Base-by-base conservation (phyloP, 345 rosid genomes). In the Punica granatum region DNA sequence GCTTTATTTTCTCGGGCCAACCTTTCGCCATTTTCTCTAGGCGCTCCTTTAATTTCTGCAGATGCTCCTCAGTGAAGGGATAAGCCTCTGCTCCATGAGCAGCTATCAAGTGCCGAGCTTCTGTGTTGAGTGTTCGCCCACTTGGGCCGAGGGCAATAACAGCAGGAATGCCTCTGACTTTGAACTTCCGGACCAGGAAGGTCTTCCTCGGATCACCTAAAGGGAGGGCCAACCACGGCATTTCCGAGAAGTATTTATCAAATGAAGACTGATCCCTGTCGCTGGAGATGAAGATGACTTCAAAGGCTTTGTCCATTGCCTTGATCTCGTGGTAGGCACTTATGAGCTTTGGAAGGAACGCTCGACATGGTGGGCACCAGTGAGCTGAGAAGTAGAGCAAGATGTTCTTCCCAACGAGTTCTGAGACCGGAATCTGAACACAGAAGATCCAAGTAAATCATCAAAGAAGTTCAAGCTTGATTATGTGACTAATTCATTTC, bases 1-100 rank as follows among this genome's bases (percentile, higher is more conserved):
- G 75, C 75, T 83, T 85, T 76, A 89, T 63, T 65, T 84, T 88
- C 84, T 75, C 70, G 41, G 96, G 92, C 92, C 92, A 88, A 61
- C 78, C 86, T 77, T 92, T 85, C 11, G 87, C 81, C 82, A 77
- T 81, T 70, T 82, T 87, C 16, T 67, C 74, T n/a, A 69, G 48
- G 21, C 37, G 14, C 33, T 56, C 34, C 34, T 56, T 33, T 26
- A 56, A 12, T 18, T 26, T 26, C 61, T 28, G 33, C 4, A 56
- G 34, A 28, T 26, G 74, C 53, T 70, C 74, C 2, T 75, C 64
- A 0, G 75, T 79, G 70, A 83, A 83, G 15, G 80, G 87, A 70
- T 81, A 75, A 54, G 85, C 85, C 53, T 81, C 78, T 7, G 78
- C 74, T 12, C 88, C 83, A 23, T 73, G 64, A 9, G 44, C 42